Conservation (phyloP, 179 eudicot genomes). For the Gypsophila paniculata region DNA sequence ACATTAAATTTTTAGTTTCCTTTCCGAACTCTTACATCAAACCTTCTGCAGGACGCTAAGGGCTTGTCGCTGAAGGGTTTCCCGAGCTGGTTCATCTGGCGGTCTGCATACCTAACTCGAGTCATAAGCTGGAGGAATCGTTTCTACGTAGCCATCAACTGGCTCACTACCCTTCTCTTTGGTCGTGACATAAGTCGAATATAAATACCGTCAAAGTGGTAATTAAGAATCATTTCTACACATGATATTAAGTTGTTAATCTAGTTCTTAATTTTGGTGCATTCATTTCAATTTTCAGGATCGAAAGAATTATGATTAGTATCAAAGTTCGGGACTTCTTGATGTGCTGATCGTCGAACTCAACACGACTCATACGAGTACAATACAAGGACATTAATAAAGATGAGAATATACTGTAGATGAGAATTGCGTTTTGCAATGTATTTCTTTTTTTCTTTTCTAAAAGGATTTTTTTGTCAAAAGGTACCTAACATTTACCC, state of each 20-base stretch:
- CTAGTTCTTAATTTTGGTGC: neutral
- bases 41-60: slow-evolving; percentile 53
- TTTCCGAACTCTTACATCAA: neutral
- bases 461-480: too few species aligned
- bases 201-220: slow-evolving; percentile 22
- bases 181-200: slow-evolving; percentile 96
- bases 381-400: neutral
- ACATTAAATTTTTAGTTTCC: neutral
- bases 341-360: too few species aligned
- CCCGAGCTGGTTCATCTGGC: slow-evolving; percentile 85
- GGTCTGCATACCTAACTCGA: slow-evolving; percentile 94
- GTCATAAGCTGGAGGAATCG: slow-evolving; percentile 97
- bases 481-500: too few species aligned
- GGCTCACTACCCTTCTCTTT: slow-evolving; percentile 81
- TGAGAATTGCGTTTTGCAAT: neutral
- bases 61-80: slow-evolving; percentile 86
- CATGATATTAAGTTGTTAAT: too few species aligned
- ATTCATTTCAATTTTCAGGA: neutral
- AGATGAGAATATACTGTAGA: neutral
- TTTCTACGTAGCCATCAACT: slow-evolving; percentile 86
- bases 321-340: too few species aligned
- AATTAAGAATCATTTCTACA: neutral
- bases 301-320: neutral
- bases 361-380: too few species aligned
- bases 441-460: neutral